These are phyloP conservation scores for Metschnikowia borealis DNA, from an alignment of 805 yeast genomes.

Conservation along the genomic window DNA sequence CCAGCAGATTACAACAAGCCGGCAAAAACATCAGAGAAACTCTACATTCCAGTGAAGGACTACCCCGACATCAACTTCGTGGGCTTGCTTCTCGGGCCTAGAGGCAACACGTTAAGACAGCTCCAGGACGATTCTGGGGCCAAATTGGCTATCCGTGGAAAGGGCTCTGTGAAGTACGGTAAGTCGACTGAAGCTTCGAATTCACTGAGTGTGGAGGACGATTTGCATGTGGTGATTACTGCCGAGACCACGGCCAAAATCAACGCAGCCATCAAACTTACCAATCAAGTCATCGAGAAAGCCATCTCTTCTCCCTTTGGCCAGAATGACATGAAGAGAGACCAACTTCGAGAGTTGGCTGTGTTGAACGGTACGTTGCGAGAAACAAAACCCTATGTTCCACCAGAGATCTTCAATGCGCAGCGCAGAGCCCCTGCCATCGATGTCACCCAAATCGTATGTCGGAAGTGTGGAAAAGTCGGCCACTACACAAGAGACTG, in stretches of 20 bases:
- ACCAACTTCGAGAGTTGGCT: slow-evolving; percentile 88
- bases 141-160: slow-evolving; percentile 84
- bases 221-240: slow-evolving; percentile 81
- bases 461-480: slow-evolving; percentile 71
- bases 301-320: slow-evolving; percentile 91
- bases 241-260: slow-evolving; percentile 79
- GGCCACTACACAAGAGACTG: slow-evolving; percentile 94
- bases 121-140: slow-evolving; percentile 87
- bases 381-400: slow-evolving; percentile 60
- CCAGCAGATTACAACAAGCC: slow-evolving; percentile 78
- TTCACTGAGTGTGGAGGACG: slow-evolving; percentile 46
- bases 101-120: slow-evolving; percentile 84
- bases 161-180: slow-evolving; percentile 95
- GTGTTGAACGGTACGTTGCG: slow-evolving; percentile 90
- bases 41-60: slow-evolving; percentile 78
- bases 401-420: slow-evolving; percentile 34
- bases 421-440: slow-evolving; percentile 27
- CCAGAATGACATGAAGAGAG: slow-evolving; percentile 85
- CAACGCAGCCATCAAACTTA: slow-evolving; percentile 66
- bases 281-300: slow-evolving; percentile 71
- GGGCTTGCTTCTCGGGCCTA: slow-evolving; percentile 88
- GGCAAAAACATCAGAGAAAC: slow-evolving; percentile 66
- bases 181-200: slow-evolving; percentile 34
- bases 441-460: slow-evolving; percentile 54
- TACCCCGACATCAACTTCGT: slow-evolving; percentile 92